These are phyloP conservation scores for Bondarzewia mesenterica DNA, from an alignment of 1,284 basidiomycete species.

Conservation along the genomic window DNA sequence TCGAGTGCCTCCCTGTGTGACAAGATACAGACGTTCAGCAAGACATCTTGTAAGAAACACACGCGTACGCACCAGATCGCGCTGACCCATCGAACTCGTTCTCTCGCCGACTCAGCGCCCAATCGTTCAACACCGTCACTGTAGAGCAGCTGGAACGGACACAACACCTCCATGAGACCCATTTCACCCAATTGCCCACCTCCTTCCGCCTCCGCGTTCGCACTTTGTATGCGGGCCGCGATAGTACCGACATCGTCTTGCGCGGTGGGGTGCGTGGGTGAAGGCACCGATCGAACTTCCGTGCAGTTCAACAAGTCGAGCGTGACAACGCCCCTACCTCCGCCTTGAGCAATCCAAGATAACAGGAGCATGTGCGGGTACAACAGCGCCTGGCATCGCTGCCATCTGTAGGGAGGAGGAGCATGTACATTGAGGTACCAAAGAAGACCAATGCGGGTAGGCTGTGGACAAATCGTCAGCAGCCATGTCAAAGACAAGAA, in stretches of 20 bases:
- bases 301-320: constrained; percentile 79
- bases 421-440: constrained; percentile 90
- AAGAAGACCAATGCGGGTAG: constrained; percentile 71
- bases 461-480: constrained; percentile 38
- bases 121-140: constrained; percentile 80
- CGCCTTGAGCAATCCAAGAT: constrained; percentile 74
- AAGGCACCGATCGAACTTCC: constrained; percentile 73
- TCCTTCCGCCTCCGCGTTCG: constrained; percentile 35
- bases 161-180: constrained; percentile 56
- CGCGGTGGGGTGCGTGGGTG: constrained; percentile 69
- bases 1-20: constrained; percentile 57
- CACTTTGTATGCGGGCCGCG: constrained; percentile 58
- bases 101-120: constrained; percentile 74
- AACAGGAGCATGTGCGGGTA: constrained; percentile 75
- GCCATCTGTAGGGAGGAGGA: constrained; percentile 72
- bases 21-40: constrained; percentile 4
- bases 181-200: constrained; percentile 33
- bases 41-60: background rate
- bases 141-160: constrained; percentile 85
- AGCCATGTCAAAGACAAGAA: constrained; percentile 1
- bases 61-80: constrained; percentile 63
- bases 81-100: constrained; percentile 83
- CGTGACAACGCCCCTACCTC: constrained; percentile 73
- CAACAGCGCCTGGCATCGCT: constrained; percentile 75
- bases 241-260: constrained; percentile 78